Evolutionary conservation across 495 filamentous ascomycete genomes (phyloP), one percentile per base, ranked within the genome.

Genomic region (Tuber microsphaerosporum): DNA sequence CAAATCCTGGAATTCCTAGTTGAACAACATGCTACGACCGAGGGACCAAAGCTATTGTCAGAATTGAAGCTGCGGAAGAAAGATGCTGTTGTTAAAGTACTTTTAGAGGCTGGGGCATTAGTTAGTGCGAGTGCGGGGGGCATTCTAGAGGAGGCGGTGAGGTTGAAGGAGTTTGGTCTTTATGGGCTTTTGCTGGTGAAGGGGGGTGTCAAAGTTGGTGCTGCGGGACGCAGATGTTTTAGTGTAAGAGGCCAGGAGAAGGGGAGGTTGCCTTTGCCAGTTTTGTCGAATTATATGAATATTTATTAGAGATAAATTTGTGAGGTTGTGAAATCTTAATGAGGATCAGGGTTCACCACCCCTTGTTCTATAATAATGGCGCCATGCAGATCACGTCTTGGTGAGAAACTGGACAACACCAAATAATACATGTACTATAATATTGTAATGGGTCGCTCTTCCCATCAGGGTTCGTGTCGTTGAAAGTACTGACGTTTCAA

Each of bases 221-320:
- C 51, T 61, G 51, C 9, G 51, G 51, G 22, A 61, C 26, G 9
- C 10, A 61, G 56, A 31, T 26, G 3, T n/a, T 61, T n/a, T 61
- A 10, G n/a, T 2, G 14, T 4, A 12, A 61, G 56, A 10, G n/a
- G 10, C 14, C 56, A 31, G 56, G n/a, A 9, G 56, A 61, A 31
- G 56, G 10, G 10, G 56, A 31, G 12, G 3, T 16, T 61, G n/a
- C 56, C 56, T 2, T 61, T 31, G n/a, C 56, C 56, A 61, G n/a
- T 31, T 26, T 26, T 61, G 56, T 61, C 56, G n/a, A 61, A 61
- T 61, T 61, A 61, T 61, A 61, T 61, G 56, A 61, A 61, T 31
- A 61, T 61, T 61, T 61, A 61, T 31, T 61, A 61, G 56, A 61
- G n/a, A 31, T 61, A 16, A 61, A 31, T 31, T 61, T 61, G 26